A percentile compares a stretch with the other conserved stretches of the same genome.
Conservation (phyloP, 129 eudicot species). For the Ambrosia artemisiifolia region DNA sequence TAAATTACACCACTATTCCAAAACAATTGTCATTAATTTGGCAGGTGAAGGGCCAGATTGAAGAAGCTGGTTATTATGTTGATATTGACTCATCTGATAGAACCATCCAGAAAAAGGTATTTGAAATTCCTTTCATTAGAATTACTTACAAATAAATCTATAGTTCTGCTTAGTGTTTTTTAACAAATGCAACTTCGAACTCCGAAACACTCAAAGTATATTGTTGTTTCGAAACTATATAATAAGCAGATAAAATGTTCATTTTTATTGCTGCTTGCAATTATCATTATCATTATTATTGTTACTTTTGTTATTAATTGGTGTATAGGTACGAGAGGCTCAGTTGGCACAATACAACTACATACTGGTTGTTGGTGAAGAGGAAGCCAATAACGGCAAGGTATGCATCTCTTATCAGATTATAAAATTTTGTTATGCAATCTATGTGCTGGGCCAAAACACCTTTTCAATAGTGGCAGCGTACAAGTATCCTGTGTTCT, state of each 20-base stretch:
- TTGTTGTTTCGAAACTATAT: too few species aligned
- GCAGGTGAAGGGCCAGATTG: slow-evolving; percentile 66
- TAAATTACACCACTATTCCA: too few species aligned
- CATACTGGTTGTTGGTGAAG: slow-evolving; percentile 92
- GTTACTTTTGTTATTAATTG: neutral
- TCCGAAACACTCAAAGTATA: too few species aligned
- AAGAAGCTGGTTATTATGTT: slow-evolving; percentile 57
- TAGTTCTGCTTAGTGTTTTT: too few species aligned
- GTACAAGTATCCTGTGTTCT: neutral
- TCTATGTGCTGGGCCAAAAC: neutral
- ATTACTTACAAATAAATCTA: too few species aligned
- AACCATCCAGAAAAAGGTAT: slow-evolving; percentile 82
- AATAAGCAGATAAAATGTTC: neutral
- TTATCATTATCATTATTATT: neutral
- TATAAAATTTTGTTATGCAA: too few species aligned
- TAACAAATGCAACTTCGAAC: too few species aligned
- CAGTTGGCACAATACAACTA: slow-evolving; percentile 86
- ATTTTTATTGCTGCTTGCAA: neutral
- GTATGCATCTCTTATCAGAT: slow-evolving; percentile 25
- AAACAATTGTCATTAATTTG: neutral
- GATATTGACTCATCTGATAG: slow-evolving; percentile 44
- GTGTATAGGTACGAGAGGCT: slow-evolving; percentile 81
- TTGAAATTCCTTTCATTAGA: neutral
- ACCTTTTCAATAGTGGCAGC: neutral
- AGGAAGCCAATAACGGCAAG: slow-evolving; percentile 62